phyloP scores from a whole-genome alignment of 2,329 filamentous ascomycete species.

The Botrytis sinoallii region DNA sequence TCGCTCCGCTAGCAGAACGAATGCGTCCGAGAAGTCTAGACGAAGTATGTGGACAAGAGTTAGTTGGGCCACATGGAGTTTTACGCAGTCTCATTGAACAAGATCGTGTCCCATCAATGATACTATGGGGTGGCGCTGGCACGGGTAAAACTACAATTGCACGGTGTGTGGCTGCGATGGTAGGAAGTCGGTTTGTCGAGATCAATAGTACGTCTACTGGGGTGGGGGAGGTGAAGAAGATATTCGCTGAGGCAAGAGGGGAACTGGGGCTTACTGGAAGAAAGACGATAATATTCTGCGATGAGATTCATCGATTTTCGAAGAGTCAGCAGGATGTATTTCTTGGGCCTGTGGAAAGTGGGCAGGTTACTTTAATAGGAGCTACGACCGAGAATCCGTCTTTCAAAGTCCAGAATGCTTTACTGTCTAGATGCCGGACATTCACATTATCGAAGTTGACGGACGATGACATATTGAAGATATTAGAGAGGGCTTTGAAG shows the following conservation, averaged over 20 bases:
- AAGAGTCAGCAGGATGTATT: slow-evolving; percentile 96
- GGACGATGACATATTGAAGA: slow-evolving; percentile 67
- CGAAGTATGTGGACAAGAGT: slow-evolving; percentile 85
- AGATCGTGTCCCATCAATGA: slow-evolving; percentile 87
- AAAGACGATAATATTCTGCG: slow-evolving; percentile 95
- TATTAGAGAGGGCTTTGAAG: slow-evolving; percentile 71
- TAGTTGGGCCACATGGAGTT: slow-evolving; percentile 82
- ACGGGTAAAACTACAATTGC: slow-evolving; percentile 92
- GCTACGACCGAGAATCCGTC: slow-evolving; percentile 97
- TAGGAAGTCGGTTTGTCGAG: slow-evolving; percentile 85
- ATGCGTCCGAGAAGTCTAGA: slow-evolving; percentile 85
- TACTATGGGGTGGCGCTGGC: slow-evolving; percentile 81
- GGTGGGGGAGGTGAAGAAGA: slow-evolving; percentile 86
- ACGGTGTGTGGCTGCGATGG: slow-evolving; percentile 78
- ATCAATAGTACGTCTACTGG: slow-evolving; percentile 91
- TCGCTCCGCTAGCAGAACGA: slow-evolving; percentile 84
- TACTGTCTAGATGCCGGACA: slow-evolving; percentile 84
- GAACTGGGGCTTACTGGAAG: slow-evolving; percentile 79
- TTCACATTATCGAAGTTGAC: slow-evolving; percentile 80
- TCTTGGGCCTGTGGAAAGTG: slow-evolving; percentile 84
- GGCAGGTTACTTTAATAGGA: slow-evolving; percentile 86
- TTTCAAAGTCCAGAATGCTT: slow-evolving; percentile 84
- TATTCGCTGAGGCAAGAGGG: slow-evolving; percentile 79
- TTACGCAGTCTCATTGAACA: slow-evolving; percentile 82
- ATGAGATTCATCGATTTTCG: slow-evolving; percentile 61